A percentile compares a stretch with the other conserved stretches of the same genome.
Evolutionary conservation across 2,329 filamentous ascomycete species (phyloP).

Genomic region (Sporothrix luriei): DNA sequence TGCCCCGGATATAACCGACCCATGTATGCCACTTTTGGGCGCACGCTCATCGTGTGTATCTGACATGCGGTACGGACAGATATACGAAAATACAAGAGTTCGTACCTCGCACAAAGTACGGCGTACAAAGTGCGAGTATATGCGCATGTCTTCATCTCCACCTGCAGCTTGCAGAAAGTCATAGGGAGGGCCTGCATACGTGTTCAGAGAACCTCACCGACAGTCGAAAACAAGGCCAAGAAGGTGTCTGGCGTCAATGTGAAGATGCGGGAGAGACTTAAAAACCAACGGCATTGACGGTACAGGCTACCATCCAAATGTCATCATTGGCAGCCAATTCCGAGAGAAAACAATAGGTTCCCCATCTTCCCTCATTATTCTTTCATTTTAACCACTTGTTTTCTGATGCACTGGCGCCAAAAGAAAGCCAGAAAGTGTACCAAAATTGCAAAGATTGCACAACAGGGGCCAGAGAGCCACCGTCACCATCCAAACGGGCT

Average conservation of each 20-base stretch:
- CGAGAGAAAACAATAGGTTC: no score
- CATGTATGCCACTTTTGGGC: slow-evolving; percentile 21
- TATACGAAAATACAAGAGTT: neutral
- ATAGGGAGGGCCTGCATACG: neutral
- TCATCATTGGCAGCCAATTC: no score
- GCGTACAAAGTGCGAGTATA: neutral
- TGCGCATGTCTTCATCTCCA: slow-evolving; percentile 14
- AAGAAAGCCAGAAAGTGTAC: neutral
- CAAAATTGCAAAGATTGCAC: neutral
- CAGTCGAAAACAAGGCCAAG: neutral
- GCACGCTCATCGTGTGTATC: slow-evolving; percentile 24
- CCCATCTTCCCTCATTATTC: neutral
- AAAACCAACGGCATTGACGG: neutral
- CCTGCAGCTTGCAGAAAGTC: neutral
- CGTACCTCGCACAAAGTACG: slow-evolving; percentile 3
- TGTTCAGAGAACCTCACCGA: slow-evolving; percentile 23
- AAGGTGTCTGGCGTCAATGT: neutral
- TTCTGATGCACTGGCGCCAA: slow-evolving; percentile 10
- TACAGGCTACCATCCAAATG: no score
- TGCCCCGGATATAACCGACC: slow-evolving; percentile 10
- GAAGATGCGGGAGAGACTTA: neutral
- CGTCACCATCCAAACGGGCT: neutral
- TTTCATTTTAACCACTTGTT: neutral
- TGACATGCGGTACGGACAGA: slow-evolving; percentile 15
- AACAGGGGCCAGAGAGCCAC: neutral